These are phyloP conservation scores for Strigomonas galati DNA, from an alignment of 208 protist species.

Conservation along the genomic window DNA sequence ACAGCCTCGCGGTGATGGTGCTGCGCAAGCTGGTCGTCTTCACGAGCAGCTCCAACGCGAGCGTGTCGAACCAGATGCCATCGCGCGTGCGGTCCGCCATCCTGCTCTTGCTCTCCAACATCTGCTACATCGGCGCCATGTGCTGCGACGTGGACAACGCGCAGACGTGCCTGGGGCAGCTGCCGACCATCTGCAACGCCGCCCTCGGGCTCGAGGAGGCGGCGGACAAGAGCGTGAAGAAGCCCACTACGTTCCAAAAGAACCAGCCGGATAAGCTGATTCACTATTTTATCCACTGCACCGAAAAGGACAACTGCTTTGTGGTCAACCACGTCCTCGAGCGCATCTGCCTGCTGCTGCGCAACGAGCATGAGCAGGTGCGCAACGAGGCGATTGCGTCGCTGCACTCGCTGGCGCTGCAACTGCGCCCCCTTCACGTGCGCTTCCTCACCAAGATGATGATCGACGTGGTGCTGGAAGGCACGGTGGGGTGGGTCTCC, in stretches of 20 bases:
- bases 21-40: slow-evolving; percentile 69
- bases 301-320: slow-evolving; percentile 23
- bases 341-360: slow-evolving; percentile 57
- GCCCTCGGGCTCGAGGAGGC: slow-evolving; percentile 28
- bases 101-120: slow-evolving; percentile 60
- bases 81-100: slow-evolving; percentile 32
- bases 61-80: slow-evolving; percentile 23
- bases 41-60: slow-evolving; percentile 25
- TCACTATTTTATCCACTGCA: slow-evolving; percentile 25
- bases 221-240: neutral
- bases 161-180: slow-evolving; percentile 71
- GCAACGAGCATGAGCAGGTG: slow-evolving; percentile 58
- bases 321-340: slow-evolving; percentile 45
- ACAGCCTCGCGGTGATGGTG: slow-evolving; percentile 66
- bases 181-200: slow-evolving; percentile 63
- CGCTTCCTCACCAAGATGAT: slow-evolving; percentile 47
- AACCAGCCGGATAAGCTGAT: slow-evolving; percentile 24
- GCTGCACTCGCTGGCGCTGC: slow-evolving; percentile 64
- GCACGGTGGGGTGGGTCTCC: slow-evolving; percentile 32
- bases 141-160: slow-evolving; percentile 68
- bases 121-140: slow-evolving; percentile 75
- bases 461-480: slow-evolving; percentile 56
- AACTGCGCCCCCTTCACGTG: slow-evolving; percentile 43
- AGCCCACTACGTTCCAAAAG: neutral
- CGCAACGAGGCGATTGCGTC: slow-evolving; percentile 61